Percentiles rank a stretch among this genome's conserved stretches.
Conservation (phyloP, 2,329 filamentous ascomycete species). For the Colletotrichum eleusines region DNA sequence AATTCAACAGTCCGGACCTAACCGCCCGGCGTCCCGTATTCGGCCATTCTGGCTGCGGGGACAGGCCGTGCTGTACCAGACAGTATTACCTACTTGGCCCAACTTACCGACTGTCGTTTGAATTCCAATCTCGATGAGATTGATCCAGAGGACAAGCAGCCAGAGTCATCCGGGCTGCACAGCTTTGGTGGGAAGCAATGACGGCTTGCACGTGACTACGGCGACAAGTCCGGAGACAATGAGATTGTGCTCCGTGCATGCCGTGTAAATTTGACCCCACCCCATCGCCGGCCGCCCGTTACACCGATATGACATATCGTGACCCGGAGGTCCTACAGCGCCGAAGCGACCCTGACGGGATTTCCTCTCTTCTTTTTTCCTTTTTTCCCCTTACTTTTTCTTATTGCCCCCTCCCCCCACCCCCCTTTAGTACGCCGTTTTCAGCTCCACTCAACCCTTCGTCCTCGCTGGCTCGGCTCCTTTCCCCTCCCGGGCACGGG, state of each 20-base stretch:
- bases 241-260: constrained; percentile 23
- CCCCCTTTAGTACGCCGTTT: neutral
- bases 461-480: constrained; percentile 8
- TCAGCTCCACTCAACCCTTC: neutral
- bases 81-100: neutral
- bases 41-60: neutral
- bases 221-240: constrained; percentile 1
- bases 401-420: too few species aligned
- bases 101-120: neutral
- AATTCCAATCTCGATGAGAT: neutral
- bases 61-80: neutral
- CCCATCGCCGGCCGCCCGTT: neutral
- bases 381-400: too few species aligned
- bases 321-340: neutral
- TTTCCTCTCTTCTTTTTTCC: neutral
- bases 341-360: neutral
- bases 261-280: neutral
- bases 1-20: constrained; percentile 4
- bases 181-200: constrained; percentile 11
- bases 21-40: constrained; percentile 1
- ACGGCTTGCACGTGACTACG: neutral
- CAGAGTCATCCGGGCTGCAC: neutral
- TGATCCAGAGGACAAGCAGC: neutral
- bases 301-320: neutral
- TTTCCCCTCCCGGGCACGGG: neutral